phyloP scores from a whole-genome alignment of 768 basidiomycete species.

The Boletus tomentosulus region DNA sequence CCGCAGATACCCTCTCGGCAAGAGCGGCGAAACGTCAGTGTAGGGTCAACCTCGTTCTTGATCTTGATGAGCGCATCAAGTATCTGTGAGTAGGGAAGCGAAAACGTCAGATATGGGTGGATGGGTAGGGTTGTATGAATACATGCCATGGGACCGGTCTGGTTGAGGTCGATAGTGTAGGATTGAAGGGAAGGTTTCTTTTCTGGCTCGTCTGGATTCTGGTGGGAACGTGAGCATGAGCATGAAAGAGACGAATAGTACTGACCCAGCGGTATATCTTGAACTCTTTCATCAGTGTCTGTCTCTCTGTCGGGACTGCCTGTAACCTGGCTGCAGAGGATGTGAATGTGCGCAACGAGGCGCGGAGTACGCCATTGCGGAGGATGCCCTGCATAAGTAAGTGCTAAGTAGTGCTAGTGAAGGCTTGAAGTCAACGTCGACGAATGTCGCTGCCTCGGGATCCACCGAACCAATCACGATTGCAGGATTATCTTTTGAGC shows the following conservation, averaged over 20 bases:
- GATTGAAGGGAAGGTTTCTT: conserved; percentile 89
- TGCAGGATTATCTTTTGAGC: background rate
- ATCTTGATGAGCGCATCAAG: conserved; percentile 97
- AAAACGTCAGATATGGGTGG: background rate
- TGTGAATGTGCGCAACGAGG: conserved; percentile 29
- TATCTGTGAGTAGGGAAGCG: conserved; percentile 37
- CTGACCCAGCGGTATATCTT: conserved; percentile 97
- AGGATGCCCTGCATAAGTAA: no score
- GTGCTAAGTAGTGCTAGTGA: no score
- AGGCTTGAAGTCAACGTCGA: no score
- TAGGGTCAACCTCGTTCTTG: conserved; percentile 97
- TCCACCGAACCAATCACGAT: conserved; percentile 22
- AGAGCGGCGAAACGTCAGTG: conserved; percentile 90
- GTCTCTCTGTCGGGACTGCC: conserved; percentile 59
- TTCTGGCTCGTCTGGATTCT: conserved; percentile 94
- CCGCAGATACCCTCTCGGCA: conserved; percentile 97
- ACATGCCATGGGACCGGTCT: conserved; percentile 90
- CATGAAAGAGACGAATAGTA: background rate
- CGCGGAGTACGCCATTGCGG: conserved; percentile 5
- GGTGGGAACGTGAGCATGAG: background rate
- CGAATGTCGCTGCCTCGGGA: conserved; percentile 5
- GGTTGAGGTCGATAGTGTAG: conserved; percentile 88
- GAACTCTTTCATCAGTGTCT: conserved; percentile 84
- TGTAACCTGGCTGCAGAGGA: conserved; percentile 24
- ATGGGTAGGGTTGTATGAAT: background rate